Evolutionary conservation across 257 asterid genomes (phyloP).

Genomic region (Primulina tabacum): DNA sequence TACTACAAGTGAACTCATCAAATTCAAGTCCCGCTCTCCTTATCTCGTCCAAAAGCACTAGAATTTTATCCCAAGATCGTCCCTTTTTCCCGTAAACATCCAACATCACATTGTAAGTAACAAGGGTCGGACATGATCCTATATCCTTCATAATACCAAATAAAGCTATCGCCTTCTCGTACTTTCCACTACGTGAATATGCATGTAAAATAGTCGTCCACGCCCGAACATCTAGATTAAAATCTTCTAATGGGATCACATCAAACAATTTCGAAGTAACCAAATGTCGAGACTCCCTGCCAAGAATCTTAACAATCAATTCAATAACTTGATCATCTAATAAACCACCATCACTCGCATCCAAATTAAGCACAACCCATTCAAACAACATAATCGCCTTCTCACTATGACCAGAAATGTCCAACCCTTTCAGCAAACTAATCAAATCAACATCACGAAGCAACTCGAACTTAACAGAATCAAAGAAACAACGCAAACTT

Average conservation of each 20-base stretch:
- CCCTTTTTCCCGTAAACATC: slow-evolving; percentile 88
- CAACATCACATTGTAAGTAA: slow-evolving; percentile 91
- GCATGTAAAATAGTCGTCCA: slow-evolving; percentile 83
- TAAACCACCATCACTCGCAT: slow-evolving; percentile 36
- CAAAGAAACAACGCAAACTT: slow-evolving; percentile 51
- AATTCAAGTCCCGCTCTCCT: slow-evolving; percentile 60
- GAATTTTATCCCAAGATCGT: slow-evolving; percentile 70
- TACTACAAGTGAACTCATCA: slow-evolving; percentile 96
- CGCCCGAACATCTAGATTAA: slow-evolving; percentile 66
- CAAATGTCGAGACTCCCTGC: slow-evolving; percentile 80
- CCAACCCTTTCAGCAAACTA: slow-evolving; percentile 76
- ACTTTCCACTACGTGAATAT: slow-evolving; percentile 79
- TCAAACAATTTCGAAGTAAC: slow-evolving; percentile 71
- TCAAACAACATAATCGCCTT: slow-evolving; percentile 78
- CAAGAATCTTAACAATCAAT: slow-evolving; percentile 77
- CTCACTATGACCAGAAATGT: slow-evolving; percentile 54
- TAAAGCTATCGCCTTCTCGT: slow-evolving; percentile 70
- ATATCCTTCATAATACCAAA: slow-evolving; percentile 62
- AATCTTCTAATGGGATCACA: slow-evolving; percentile 61
- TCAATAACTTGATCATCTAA: slow-evolving; percentile 79
- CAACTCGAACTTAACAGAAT: slow-evolving; percentile 56
- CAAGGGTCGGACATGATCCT: slow-evolving; percentile 59
- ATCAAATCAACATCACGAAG: slow-evolving; percentile 59
- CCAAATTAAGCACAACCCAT: slow-evolving; percentile 68
- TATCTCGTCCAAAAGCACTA: slow-evolving; percentile 75